Evolutionary conservation across 148 eudicot genomes (phyloP).

Genomic region (Rhododendron mucronatum): DNA sequence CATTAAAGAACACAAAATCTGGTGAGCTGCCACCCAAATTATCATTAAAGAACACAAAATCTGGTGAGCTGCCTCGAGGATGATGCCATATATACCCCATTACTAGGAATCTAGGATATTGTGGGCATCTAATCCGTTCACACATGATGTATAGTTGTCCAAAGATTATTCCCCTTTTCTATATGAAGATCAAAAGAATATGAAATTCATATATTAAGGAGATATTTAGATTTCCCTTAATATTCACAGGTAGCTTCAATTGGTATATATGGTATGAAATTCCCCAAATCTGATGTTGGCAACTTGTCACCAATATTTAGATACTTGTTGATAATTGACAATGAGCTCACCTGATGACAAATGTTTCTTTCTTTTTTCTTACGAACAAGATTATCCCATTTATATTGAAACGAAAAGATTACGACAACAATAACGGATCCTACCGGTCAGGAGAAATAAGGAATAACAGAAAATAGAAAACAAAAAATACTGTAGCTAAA

Average conservation of each 20-base stretch:
- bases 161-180: background rate
- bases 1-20: background rate
- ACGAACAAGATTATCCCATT: no score
- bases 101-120: background rate
- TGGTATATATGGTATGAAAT: background rate
- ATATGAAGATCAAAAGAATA: background rate
- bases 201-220: background rate
- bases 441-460: no score
- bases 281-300: background rate
- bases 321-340: conserved; percentile 3
- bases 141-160: background rate
- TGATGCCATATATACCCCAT: background rate
- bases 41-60: background rate
- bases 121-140: conserved; percentile 1
- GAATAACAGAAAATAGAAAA: no score
- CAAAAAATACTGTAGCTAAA: no score
- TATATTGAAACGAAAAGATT: no score
- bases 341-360: no score
- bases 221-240: background rate
- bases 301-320: background rate
- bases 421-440: no score
- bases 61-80: background rate
- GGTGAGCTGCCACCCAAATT: background rate
- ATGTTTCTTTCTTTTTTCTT: no score
- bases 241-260: background rate